Evolutionary conservation across 1,284 basidiomycete species (phyloP).

Genomic region (Spongispora temasekensis): DNA sequence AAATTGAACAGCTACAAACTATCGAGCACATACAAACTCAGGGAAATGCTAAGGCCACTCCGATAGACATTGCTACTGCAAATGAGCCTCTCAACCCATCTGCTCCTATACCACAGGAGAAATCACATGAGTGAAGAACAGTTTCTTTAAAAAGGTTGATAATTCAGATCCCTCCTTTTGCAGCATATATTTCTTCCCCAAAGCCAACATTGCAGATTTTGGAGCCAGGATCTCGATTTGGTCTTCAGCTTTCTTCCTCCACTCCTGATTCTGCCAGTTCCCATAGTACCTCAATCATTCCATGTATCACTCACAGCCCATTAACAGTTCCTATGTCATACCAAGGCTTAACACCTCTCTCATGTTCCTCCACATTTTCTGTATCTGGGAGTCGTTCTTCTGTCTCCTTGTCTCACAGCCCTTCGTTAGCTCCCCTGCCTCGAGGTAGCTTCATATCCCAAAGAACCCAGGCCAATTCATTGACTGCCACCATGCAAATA

Average conservation of each 20-base stretch:
- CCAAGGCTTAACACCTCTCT: neutral
- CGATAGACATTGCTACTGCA: neutral
- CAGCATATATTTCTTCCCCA: neutral
- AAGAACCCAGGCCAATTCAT: neutral
- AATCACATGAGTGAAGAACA: neutral
- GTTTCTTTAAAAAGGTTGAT: neutral
- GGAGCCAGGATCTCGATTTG: neutral
- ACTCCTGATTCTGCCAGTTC: neutral
- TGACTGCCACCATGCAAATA: neutral
- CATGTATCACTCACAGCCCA: neutral
- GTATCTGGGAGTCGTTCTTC: neutral
- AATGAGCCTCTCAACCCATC: neutral
- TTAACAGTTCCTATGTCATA: neutral
- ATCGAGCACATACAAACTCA: neutral
- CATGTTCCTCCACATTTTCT: neutral
- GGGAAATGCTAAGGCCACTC: neutral
- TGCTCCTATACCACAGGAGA: neutral
- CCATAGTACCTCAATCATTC: neutral
- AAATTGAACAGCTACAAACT: neutral
- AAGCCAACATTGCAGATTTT: neutral
- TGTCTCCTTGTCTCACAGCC: neutral
- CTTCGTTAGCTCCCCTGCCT: neutral
- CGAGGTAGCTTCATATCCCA: neutral
- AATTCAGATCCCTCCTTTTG: neutral
- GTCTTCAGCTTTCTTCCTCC: neutral